phyloP scores from a whole-genome alignment of 108 stramenopile species.

The Bacterosira constricta region DNA sequence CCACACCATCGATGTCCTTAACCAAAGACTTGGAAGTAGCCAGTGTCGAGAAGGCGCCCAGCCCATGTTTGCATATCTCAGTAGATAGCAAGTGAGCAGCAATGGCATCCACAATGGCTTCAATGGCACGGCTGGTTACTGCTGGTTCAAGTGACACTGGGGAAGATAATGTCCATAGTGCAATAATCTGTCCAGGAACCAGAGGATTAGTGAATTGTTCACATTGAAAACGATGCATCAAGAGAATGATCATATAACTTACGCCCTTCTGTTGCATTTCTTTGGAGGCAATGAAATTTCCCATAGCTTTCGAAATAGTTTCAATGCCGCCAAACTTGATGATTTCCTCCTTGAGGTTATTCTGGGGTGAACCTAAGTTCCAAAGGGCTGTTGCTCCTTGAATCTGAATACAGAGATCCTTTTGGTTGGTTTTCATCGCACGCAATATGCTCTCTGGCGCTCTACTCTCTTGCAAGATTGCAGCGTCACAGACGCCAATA shows the following conservation, averaged over 20 bases:
- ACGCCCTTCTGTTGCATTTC: constrained; percentile 19
- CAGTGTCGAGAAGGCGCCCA: constrained; percentile 10
- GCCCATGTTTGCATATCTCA: constrained; percentile 15
- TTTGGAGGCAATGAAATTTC: constrained; percentile 12
- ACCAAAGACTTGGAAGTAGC: neutral
- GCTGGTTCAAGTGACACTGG: constrained; percentile 6
- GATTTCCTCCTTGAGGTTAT: constrained; percentile 20
- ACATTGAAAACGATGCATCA: too few species aligned
- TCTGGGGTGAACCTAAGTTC: constrained; percentile 4
- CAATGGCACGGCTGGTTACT: constrained; percentile 5
- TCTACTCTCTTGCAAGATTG: constrained; percentile 4
- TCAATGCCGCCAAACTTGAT: constrained; percentile 9
- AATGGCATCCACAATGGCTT: constrained; percentile 11
- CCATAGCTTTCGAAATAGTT: constrained; percentile 22
- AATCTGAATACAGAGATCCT: constrained; percentile 9
- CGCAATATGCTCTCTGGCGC: constrained; percentile 4
- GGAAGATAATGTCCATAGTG: constrained; percentile 16
- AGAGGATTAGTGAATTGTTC: too few species aligned
- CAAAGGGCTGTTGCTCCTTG: constrained; percentile 12
- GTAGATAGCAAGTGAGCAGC: constrained; percentile 19
- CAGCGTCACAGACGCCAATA: constrained; percentile 26
- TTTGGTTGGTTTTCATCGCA: neutral
- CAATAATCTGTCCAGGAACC: too few species aligned
- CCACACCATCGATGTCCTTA: constrained; percentile 10
- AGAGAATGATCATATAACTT: too few species aligned